phyloP scores from a whole-genome alignment of 306 rosid genomes.

The Albizia julibrissin region DNA sequence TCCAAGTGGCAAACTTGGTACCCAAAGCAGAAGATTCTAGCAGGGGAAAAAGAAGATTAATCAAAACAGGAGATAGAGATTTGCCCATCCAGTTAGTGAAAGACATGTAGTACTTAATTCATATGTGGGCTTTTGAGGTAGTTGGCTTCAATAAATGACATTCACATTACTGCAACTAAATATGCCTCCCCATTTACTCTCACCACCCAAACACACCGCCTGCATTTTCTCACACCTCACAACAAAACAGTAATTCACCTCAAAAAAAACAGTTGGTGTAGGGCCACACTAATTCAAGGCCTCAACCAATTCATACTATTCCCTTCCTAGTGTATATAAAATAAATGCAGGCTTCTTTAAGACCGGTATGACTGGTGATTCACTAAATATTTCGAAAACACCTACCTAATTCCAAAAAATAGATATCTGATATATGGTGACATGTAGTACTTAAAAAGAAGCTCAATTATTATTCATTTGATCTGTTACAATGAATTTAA shows the following conservation, averaged over 20 bases:
- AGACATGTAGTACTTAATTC: neutral
- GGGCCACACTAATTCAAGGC: constrained; percentile 28
- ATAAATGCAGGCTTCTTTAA: neutral
- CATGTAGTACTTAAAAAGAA: too few species aligned
- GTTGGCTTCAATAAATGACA: constrained; percentile 32
- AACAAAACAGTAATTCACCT: neutral
- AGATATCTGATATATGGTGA: neutral
- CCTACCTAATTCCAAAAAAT: neutral
- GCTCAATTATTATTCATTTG: neutral
- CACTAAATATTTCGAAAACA: neutral
- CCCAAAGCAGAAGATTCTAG: neutral
- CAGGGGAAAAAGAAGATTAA: neutral
- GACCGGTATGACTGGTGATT: neutral
- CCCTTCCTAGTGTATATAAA: neutral
- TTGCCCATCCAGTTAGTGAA: neutral
- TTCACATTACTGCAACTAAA: neutral
- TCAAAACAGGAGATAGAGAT: neutral
- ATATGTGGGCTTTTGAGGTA: neutral
- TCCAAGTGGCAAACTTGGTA: neutral
- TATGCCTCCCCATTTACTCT: constrained; percentile 28
- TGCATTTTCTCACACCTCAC: neutral
- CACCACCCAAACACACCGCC: too few species aligned
- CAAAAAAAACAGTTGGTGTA: constrained; percentile 23
- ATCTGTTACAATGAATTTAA: neutral
- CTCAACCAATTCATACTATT: neutral